Percentiles rank a stretch among this genome's conserved stretches.
Conservation (phyloP, 768 basidiomycete genomes). For the Boletales sp. region DNA sequence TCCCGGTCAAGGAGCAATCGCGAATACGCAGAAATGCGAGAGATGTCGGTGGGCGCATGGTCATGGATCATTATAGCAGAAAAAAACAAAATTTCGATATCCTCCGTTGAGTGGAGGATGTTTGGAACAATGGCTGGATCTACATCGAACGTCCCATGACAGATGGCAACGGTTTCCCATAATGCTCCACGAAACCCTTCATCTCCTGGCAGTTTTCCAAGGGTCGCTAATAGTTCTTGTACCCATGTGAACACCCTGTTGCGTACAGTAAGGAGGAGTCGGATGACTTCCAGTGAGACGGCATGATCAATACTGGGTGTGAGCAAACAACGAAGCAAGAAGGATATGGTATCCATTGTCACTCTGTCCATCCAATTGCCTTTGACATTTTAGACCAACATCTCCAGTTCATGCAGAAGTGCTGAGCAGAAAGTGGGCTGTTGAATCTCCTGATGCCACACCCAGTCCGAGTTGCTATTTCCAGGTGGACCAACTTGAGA, state of each 20-base stretch:
- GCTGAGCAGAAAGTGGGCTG: constrained; percentile 28
- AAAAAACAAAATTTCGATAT: constrained; percentile 28
- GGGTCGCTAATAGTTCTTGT: constrained; percentile 22
- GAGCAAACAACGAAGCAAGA: constrained; percentile 35
- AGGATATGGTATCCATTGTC: constrained; percentile 30
- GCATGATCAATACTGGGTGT: constrained; percentile 10
- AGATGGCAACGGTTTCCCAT: constrained; percentile 17
- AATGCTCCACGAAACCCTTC: constrained; percentile 6
- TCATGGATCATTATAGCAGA: constrained; percentile 34
- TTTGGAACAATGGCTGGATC: neutral
- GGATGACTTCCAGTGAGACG: constrained; percentile 18
- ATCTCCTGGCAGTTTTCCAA: constrained; percentile 5
- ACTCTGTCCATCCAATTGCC: constrained; percentile 39
- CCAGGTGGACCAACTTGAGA: constrained; percentile 29
- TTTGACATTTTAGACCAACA: constrained; percentile 32
- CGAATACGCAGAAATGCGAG: constrained; percentile 6
- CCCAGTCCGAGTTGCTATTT: constrained; percentile 10
- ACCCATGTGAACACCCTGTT: constrained; percentile 34
- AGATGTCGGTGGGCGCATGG: constrained; percentile 19
- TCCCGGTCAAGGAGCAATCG: constrained; percentile 16
- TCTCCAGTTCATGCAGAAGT: constrained; percentile 33
- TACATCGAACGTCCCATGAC: constrained; percentile 30
- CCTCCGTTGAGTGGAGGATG: constrained; percentile 19
- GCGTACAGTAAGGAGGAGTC: constrained; percentile 32
- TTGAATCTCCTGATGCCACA: constrained; percentile 39